Evolutionary conservation across 805 yeast genomes (phyloP), one percentile per base, ranked within the genome.

Genomic region (Torulaspora maleeae): DNA sequence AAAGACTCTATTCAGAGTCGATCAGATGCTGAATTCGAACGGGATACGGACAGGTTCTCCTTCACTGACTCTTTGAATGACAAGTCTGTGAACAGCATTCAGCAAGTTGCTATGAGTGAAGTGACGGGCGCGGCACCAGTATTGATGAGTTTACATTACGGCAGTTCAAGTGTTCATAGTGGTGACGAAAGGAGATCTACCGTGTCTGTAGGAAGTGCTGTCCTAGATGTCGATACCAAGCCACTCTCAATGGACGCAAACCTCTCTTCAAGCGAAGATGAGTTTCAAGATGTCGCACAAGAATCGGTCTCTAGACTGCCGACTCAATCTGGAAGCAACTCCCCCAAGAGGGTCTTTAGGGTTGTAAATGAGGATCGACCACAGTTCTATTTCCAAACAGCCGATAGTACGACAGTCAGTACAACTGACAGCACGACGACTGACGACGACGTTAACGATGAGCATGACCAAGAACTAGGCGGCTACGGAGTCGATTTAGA

Each of bases 301-400:
- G 11, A 15, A 11, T 16, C 19, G 2, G 35, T 16, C 9, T 15
- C 35, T 3, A 19, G 17, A 3, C 22, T 16, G 16, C 35, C 35
- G 20, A 11, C 32, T 30, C 37, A 24, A 15, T 11, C 27, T 9
- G 37, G 24, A 25, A n/a, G 7, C 15, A n/a, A 34, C 12, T 34
- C 15, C 24, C 43, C 32, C 9, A 38, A 44, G 7, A 52, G 59
- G 36, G 53, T 41, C 7, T 62, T 58, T 32, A 53, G 68, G 33
- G 61, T 64, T 6, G 66, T 59, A 3, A 64, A 64, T 20, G 64
- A 61, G 27, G 62, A 59, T 27, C 52, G 54, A 4, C 60, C 66
- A 2, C 56, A 50, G 3, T 64, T 64, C 41, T 58, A 48, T 36
- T 36, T 62, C 3, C 48, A 52, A 37, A 51, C 48, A 25, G 53